A percentile compares a stretch with the other conserved stretches of the same genome.
Conservation (phyloP, 1,284 basidiomycete species). For the Mycosarcoma mackinlayi region DNA sequence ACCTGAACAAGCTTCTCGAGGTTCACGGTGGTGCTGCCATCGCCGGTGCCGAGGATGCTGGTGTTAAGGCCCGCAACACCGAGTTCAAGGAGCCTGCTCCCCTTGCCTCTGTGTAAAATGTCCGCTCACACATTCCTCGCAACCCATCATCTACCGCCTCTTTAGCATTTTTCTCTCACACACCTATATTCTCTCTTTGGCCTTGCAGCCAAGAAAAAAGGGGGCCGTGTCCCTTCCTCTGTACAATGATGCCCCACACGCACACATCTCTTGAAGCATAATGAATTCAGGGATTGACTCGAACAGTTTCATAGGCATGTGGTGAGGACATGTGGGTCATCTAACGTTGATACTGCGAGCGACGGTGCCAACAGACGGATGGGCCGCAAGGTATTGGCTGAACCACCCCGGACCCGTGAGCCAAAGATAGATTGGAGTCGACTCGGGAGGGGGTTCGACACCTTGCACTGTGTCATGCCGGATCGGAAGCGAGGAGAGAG, state of each 20-base stretch:
- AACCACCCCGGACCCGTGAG: too few relatives aligned
- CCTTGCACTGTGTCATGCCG: too few relatives aligned
- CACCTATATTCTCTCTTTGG: constrained; percentile 16
- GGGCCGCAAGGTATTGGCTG: too few relatives aligned
- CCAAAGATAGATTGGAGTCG: too few relatives aligned
- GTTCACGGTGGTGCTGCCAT: constrained; percentile 81
- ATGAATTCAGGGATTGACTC: constrained; percentile 49
- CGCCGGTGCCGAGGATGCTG: constrained; percentile 78
- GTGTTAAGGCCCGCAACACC: constrained; percentile 80
- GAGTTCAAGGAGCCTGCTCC: constrained; percentile 94
- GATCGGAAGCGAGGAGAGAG: too few relatives aligned
- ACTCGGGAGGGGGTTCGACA: too few relatives aligned
- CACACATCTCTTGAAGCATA: constrained; percentile 28
- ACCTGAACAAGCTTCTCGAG: constrained; percentile 92
- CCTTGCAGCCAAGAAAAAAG: constrained; percentile 20
- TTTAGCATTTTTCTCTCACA: constrained; percentile 6
- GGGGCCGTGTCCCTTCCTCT: constrained; percentile 26
- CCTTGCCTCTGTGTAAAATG: constrained; percentile 75
- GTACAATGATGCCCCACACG: constrained; percentile 41
- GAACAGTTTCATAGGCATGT: neutral
- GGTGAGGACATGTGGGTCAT: neutral
- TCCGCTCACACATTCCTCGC: neutral
- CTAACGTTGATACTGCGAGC: too few relatives aligned
- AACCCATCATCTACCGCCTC: neutral
- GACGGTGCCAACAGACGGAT: too few relatives aligned